A percentile compares a stretch with the other conserved stretches of the same genome.
These are phyloP conservation scores for Tripterygium wilfordii DNA, from an alignment of 177 flowering plant genomes.

Conservation along the genomic window DNA sequence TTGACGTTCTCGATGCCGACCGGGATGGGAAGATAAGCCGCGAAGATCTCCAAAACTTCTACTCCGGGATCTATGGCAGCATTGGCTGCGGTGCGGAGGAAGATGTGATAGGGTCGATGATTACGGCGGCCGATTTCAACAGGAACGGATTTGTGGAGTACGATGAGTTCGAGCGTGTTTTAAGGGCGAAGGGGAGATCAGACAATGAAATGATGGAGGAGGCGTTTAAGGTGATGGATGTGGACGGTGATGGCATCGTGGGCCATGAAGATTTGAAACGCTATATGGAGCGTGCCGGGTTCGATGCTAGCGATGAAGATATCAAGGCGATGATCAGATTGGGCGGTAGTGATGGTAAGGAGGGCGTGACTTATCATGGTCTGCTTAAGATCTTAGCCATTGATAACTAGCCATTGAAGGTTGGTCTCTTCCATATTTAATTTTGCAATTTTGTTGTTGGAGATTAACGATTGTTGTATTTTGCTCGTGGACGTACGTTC, in stretches of 20 bases:
- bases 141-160: slow-evolving; percentile 69
- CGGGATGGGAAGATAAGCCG: slow-evolving; percentile 78
- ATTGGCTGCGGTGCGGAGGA: slow-evolving; percentile 25
- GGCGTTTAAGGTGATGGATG: slow-evolving; percentile 71
- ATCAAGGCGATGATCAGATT: slow-evolving; percentile 57
- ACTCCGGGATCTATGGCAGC: slow-evolving; percentile 21
- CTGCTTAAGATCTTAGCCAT: slow-evolving; percentile 53
- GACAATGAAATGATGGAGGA: slow-evolving; percentile 50
- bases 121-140: slow-evolving; percentile 63
- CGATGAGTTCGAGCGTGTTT: slow-evolving; percentile 69
- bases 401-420: slow-evolving; percentile 6
- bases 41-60: slow-evolving; percentile 63
- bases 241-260: slow-evolving; percentile 57
- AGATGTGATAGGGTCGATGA: slow-evolving; percentile 73
- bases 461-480: neutral
- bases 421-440: neutral
- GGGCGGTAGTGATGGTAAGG: slow-evolving; percentile 51
- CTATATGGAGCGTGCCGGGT: slow-evolving; percentile 34
- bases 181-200: slow-evolving; percentile 7
- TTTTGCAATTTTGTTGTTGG: neutral
- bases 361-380: slow-evolving; percentile 53
- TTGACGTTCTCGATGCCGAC: slow-evolving; percentile 76
- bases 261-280: slow-evolving; percentile 39
- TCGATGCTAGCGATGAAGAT: slow-evolving; percentile 58
- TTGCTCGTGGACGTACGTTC: neutral